Conservation (phyloP, 768 basidiomycete genomes). For the Hericium erinaceus region DNA sequence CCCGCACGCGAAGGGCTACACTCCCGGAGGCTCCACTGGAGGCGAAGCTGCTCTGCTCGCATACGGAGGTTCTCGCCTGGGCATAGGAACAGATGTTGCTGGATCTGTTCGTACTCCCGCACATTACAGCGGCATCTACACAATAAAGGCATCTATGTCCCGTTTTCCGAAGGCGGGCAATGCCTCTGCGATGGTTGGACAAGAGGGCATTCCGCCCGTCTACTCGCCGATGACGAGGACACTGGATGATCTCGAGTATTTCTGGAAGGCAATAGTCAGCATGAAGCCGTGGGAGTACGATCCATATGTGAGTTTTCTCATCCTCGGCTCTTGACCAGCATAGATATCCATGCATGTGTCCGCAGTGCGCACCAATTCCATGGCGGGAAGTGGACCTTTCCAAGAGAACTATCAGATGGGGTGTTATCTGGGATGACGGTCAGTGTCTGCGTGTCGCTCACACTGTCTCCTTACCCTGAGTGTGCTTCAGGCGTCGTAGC, state of each 20-base stretch:
- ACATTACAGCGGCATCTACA: constrained; percentile 56
- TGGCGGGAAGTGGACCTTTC: constrained; percentile 19
- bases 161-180: constrained; percentile 49
- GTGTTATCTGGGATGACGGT: constrained; percentile 44
- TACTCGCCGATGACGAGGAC: constrained; percentile 53
- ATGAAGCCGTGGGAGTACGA: constrained; percentile 65
- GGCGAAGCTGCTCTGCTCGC: constrained; percentile 61
- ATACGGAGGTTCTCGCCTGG: constrained; percentile 29
- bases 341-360: background rate
- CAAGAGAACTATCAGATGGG: constrained; percentile 4
- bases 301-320: constrained; percentile 26
- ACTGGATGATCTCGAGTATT: constrained; percentile 53
- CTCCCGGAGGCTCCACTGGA: constrained; percentile 60
- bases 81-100: constrained; percentile 59
- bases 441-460: constrained; percentile 9
- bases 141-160: constrained; percentile 46
- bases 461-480: background rate
- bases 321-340: background rate
- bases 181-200: constrained; percentile 36
- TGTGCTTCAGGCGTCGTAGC: constrained; percentile 37
- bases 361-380: constrained; percentile 26
- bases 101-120: constrained; percentile 61
- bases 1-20: constrained; percentile 44
- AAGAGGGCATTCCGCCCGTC: constrained; percentile 46
- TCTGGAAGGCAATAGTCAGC: constrained; percentile 52